phyloP scores from a whole-genome alignment of 768 basidiomycete species.

The Mycena sanguinolenta region DNA sequence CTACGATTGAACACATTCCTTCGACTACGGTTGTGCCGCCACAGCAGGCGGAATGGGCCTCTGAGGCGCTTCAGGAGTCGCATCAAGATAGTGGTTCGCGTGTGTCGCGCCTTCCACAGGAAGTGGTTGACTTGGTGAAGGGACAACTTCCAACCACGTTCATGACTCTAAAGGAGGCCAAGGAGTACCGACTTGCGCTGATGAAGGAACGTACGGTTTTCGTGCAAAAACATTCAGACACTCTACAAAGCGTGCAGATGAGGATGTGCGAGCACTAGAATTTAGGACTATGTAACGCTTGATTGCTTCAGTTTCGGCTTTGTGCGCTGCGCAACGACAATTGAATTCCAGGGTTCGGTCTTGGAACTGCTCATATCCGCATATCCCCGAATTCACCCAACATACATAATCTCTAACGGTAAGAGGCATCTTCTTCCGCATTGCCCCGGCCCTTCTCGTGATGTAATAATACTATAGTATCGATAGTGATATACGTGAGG shows the following conservation, averaged over 20 bases:
- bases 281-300: too few relatives aligned
- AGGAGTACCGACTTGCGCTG: conserved; percentile 30
- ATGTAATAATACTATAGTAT: too few relatives aligned
- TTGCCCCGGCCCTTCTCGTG: too few relatives aligned
- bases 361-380: too few relatives aligned
- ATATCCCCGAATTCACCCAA: too few relatives aligned
- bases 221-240: background rate
- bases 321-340: too few relatives aligned
- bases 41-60: conserved; percentile 48
- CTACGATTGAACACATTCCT: conserved; percentile 41
- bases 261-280: conserved; percentile 38
- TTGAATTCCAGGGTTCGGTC: too few relatives aligned
- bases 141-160: background rate
- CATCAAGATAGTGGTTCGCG: background rate
- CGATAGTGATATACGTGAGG: too few relatives aligned
- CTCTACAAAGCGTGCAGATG: conserved; percentile 8
- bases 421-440: too few relatives aligned
- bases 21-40: conserved; percentile 46
- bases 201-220: conserved; percentile 39
- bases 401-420: too few relatives aligned
- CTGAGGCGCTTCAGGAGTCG: conserved; percentile 31
- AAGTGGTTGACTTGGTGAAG: conserved; percentile 24
- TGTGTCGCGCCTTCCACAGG: conserved; percentile 15
- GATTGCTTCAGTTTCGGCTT: too few relatives aligned
- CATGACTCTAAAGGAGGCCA: conserved; percentile 29